Evolutionary conservation across 2,329 filamentous ascomycete genomes (phyloP), one percentile per base, ranked within the genome.

Genomic region (Phaeosphaeriaceae sp.): DNA sequence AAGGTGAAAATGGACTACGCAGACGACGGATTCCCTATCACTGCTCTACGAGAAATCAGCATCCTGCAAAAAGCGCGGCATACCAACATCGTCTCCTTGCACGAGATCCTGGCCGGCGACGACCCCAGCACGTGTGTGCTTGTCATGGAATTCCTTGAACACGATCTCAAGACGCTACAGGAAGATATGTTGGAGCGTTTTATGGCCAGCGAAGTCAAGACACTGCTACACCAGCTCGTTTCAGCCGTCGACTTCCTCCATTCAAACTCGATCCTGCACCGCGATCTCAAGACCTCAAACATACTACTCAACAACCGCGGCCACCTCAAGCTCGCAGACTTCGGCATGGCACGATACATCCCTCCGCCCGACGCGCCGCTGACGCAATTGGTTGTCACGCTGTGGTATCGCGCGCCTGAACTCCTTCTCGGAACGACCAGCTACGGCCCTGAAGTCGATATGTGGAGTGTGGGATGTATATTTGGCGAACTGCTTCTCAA

Each of bases 391-490:
- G 95, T 99, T 61, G 94, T 98, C 19, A 99, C 95, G 7, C 85
- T 99, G 7, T 99, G 95, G 95, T 99, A 99, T 77, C 91, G 95
- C 56, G 86, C 91, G 0, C 95, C 95, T 0, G 95, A 98, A 78
- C 85, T 98, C 11, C 85, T 99, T 1, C 87, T 98, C 2, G 95
- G 95, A 6, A 83, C 91, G 0, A 85, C 86, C 36, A 85, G 84
- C 17, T 99, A 99, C 80, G 89, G 85, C 58, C 81, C 84, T 1
- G 86, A 91, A 60, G 84, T 98, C 68, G 95, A 98, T 79, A 91
- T 98, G 85, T 99, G 95, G 95, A 96, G 91, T 78, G 82, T 98
- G 3, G 95, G 95, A 13, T 98, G 95, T 79, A 93, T 99, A 72
- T 96, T 99, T 73, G 94, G 89, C 60, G 95, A 99, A 80, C 85